A percentile compares a stretch with the other conserved stretches of the same genome.
Conservation (phyloP, 495 filamentous ascomycete species). For the Tirmania nivea region DNA sequence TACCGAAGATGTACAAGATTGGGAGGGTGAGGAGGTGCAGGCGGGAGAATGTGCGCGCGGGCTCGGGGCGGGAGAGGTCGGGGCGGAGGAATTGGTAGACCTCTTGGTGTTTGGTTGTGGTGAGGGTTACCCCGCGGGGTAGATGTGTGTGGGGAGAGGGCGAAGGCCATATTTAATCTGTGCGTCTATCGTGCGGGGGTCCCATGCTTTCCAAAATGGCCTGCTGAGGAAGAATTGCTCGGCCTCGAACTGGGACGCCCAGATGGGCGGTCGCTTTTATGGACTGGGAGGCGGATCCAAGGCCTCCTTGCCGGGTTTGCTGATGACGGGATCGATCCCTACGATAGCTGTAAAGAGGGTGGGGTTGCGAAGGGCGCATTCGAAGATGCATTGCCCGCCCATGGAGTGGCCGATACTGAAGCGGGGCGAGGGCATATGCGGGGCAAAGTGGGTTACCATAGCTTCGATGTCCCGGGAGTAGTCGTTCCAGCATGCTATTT, state of each 20-base stretch:
- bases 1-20: slow-evolving; percentile 67
- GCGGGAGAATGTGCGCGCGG: slow-evolving; percentile 34
- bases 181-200: slow-evolving; percentile 43
- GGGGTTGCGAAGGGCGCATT: slow-evolving; percentile 52
- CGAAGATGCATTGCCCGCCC: slow-evolving; percentile 48
- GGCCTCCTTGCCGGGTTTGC: no score
- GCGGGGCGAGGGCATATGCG: slow-evolving; percentile 67
- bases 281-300: no score
- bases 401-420: slow-evolving; percentile 80
- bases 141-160: slow-evolving; percentile 35
- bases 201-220: slow-evolving; percentile 53
- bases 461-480: slow-evolving; percentile 72
- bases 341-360: slow-evolving; percentile 56
- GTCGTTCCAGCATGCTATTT: slow-evolving; percentile 59
- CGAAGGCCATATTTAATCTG: slow-evolving; percentile 47
- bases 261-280: slow-evolving; percentile 51
- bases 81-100: slow-evolving; percentile 31
- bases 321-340: slow-evolving; percentile 62
- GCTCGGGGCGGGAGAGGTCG: slow-evolving; percentile 46
- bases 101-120: slow-evolving; percentile 43
- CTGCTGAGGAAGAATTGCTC: slow-evolving; percentile 34
- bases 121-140: slow-evolving; percentile 33
- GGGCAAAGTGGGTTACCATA: slow-evolving; percentile 64
- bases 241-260: slow-evolving; percentile 45
- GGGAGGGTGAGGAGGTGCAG: slow-evolving; percentile 46